Evolutionary conservation across 257 asterid species (phyloP), one percentile per base, ranked within the genome.

Genomic region (Ligustrum vulgare): DNA sequence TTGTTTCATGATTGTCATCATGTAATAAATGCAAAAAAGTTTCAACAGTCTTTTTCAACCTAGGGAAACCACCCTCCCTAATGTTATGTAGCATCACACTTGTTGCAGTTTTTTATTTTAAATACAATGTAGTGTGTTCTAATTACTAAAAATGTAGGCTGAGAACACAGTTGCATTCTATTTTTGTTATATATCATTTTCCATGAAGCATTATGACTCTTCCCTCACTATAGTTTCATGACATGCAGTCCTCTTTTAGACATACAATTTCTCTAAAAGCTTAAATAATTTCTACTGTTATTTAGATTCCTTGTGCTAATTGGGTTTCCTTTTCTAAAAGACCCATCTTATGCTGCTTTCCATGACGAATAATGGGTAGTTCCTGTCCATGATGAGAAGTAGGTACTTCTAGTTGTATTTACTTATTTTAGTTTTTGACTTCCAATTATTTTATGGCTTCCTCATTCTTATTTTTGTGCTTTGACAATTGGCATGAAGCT

Each of bases 301-400:
- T 34, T 69, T 22, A 20, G 33, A 75, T 79, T 77, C 81, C 65
- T 23, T 73, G 63, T 80, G 64, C 84, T 86, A 74, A 87, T 78
- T 82, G 78, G 37, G 72, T 82, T 80, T 22, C 13, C 67, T 80
- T 69, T 78, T 70, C 32, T 23, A 72, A 65, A 71, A 94, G 98
- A 88, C 86, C 85, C 91, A 23, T 68, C 58, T 15, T 92, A 92
- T 74, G 89, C 88, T 81, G 92, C 94, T 49, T 92, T 90, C 80
- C 98, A 94, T 78, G 98, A 94, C 28, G 96, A 94, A 81, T 97
- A 92, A 82, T 94, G 98, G 98, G 98, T 97, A 74, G 87, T 90
- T 88, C 92, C 98, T 62, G 89, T 83, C 77, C 97, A 91, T 35
- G 94, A 88, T 71, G 98, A 94, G 82, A 89, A 82, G 98, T 94